Base-by-base conservation (phyloP, 345 rosid genomes). In the Syzygium grande region DNA sequence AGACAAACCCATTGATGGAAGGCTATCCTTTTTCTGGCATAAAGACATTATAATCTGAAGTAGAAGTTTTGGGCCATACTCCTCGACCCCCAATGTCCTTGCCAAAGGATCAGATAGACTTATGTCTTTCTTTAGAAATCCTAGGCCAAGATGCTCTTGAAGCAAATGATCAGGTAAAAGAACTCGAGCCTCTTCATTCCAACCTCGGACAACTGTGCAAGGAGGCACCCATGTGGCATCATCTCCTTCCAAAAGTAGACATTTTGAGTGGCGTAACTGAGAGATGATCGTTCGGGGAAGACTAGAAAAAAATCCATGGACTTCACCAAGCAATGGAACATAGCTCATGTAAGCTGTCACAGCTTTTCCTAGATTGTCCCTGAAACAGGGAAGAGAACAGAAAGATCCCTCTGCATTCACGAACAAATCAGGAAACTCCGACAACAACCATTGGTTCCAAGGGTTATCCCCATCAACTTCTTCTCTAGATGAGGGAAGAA, bases 401-500 rank as follows among this genome's bases (percentile, higher is more conserved):
- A 96, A 97, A 73, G 92, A 92, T 90, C 88, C 91, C 91, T 94
- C 90, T n/a, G 95, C 96, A 88, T 90, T 86, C 25, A 96, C 94
- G 89, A 97, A 96, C 91, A 97, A 95, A 90, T 90, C 90, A 51
- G 99, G 97, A 91, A 94, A 94, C 88, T 94, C 93, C 46, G 96
- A 92, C 92, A 96, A 85, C 89, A 97, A 88, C 99, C 96, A 95
- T 92, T 97, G 97, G 89, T 97, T 97, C 99, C 99, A 97, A 85
- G 98, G 94, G 91, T 96, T 94, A 93, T 95, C 92, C 88, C 92
- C 97, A 87, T 97, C 99, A 89, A 96, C 99, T 91, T 97, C 99
- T 92, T 97, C 99, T 91, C 99, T 94, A 55, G 99, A 97, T 87
- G 99, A 95, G n/a, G 99, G 96, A 86, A 97, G 99, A 90, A 95